phyloP scores from a whole-genome alignment of 2,329 filamentous ascomycete species.

The Teratosphaeria viscida region DNA sequence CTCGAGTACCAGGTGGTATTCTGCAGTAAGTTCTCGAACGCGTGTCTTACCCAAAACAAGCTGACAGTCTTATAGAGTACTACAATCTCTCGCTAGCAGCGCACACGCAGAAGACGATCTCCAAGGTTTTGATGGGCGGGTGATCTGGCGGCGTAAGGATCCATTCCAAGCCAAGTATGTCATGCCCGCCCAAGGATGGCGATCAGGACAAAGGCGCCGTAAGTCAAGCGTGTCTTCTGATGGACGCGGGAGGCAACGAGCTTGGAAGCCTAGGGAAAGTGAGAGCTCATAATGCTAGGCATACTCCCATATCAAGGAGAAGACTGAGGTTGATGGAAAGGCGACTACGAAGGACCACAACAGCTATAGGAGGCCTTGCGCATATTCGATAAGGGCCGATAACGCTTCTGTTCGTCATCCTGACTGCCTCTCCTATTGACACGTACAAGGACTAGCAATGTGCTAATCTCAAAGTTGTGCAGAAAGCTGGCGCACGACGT shows the following conservation, averaged over 20 bases:
- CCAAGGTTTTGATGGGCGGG: slow-evolving; percentile 34
- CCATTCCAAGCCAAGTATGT: slow-evolving; percentile 42
- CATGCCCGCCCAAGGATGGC: slow-evolving; percentile 5
- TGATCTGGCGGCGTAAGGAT: slow-evolving; percentile 40
- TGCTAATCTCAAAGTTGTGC: too few relatives aligned
- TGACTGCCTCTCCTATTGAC: too few relatives aligned
- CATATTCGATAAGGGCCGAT: too few relatives aligned
- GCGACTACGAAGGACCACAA: too few relatives aligned
- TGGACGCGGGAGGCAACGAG: slow-evolving; percentile 30
- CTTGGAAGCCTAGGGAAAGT: slow-evolving; percentile 11
- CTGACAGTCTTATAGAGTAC: slow-evolving; percentile 7
- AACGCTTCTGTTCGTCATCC: too few relatives aligned
- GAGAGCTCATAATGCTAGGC: neutral
- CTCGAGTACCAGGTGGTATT: slow-evolving; percentile 30
- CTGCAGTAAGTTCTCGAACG: slow-evolving; percentile 18
- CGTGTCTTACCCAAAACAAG: neutral
- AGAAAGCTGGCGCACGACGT: too few relatives aligned
- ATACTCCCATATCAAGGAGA: too few relatives aligned
- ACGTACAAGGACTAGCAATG: too few relatives aligned
- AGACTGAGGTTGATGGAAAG: too few relatives aligned
- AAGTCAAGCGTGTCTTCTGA: neutral
- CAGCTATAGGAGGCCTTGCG: too few relatives aligned
- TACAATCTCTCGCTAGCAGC: slow-evolving; percentile 16
- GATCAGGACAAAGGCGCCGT: neutral
- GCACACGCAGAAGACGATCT: slow-evolving; percentile 42